A percentile compares a stretch with the other conserved stretches of the same genome.
Evolutionary conservation across 345 rosid genomes (phyloP).

Genomic region (Salix arbutifolia): DNA sequence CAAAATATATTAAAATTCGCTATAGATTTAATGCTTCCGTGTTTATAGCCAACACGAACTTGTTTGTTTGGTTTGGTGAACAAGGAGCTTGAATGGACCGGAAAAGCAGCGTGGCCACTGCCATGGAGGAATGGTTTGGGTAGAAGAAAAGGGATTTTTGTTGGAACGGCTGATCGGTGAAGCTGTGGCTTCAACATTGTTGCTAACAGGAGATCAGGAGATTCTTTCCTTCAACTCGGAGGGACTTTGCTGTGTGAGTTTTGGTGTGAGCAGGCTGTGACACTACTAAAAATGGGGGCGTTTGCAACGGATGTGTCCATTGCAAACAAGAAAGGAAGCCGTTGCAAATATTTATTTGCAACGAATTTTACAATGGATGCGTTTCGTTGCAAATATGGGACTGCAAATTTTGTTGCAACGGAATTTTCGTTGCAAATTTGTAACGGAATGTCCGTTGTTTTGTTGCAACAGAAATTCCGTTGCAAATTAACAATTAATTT

Average conservation of each 20-base stretch:
- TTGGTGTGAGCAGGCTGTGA: background rate
- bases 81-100: conserved; percentile 4
- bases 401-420: no score
- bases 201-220: background rate
- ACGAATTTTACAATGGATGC: no score
- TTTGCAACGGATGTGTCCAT: no score
- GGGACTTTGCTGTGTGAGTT: background rate
- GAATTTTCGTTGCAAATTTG: no score
- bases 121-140: conserved; percentile 33
- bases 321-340: no score
- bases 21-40: conserved; percentile 13
- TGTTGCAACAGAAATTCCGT: no score
- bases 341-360: no score
- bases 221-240: background rate
- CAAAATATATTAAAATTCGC: no score
- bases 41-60: conserved; percentile 3
- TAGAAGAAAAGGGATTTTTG: conserved; percentile 4
- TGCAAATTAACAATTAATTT: no score
- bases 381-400: no score
- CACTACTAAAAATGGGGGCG: no score
- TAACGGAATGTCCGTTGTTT: no score
- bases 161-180: conserved; percentile 6
- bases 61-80: background rate
- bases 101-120: conserved; percentile 2
- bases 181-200: conserved; percentile 37